These are phyloP conservation scores for Populus hybrid DNA, from an alignment of 441 rosid species.

Conservation along the genomic window DNA sequence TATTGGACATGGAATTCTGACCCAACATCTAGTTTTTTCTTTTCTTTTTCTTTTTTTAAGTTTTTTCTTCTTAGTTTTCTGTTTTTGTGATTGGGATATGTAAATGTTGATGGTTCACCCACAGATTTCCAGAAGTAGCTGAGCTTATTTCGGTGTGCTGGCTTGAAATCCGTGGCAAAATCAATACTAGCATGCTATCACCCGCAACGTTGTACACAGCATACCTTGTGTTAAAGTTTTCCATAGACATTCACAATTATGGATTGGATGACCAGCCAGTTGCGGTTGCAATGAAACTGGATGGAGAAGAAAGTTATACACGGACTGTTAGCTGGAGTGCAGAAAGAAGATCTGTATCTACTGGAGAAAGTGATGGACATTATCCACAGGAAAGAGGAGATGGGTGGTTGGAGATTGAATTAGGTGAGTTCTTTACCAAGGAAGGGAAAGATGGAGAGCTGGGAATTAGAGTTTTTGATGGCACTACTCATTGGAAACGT, in stretches of 20 bases:
- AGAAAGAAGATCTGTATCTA: neutral
- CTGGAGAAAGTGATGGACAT: neutral
- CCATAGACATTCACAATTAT: neutral
- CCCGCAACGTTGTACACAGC: slow-evolving; percentile 36
- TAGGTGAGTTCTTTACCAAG: slow-evolving; percentile 38
- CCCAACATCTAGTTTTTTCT: slow-evolving; percentile 25
- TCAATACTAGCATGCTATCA: slow-evolving; percentile 40
- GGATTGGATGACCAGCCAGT: slow-evolving; percentile 44
- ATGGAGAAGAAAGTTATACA: slow-evolving; percentile 26
- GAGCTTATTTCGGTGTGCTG: slow-evolving; percentile 48
- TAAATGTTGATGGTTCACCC: neutral
- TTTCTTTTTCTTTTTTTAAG: neutral
- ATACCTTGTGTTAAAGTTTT: slow-evolving; percentile 40
- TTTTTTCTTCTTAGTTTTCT: neutral
- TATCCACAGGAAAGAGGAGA: slow-evolving; percentile 31
- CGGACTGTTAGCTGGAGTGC: slow-evolving; percentile 20
- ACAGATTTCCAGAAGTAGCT: slow-evolving; percentile 61
- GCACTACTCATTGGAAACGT: slow-evolving; percentile 26
- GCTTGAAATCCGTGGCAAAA: slow-evolving; percentile 54
- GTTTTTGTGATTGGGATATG: neutral
- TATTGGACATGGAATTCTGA: slow-evolving; percentile 54
- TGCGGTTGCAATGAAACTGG: slow-evolving; percentile 38
- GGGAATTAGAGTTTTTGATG: slow-evolving; percentile 36
- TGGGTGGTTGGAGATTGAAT: slow-evolving; percentile 46
- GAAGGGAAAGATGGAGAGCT: slow-evolving; percentile 31